Evolutionary conservation across 1,284 basidiomycete species (phyloP).

Genomic region (Cutaneotrichosporon mucoides): DNA sequence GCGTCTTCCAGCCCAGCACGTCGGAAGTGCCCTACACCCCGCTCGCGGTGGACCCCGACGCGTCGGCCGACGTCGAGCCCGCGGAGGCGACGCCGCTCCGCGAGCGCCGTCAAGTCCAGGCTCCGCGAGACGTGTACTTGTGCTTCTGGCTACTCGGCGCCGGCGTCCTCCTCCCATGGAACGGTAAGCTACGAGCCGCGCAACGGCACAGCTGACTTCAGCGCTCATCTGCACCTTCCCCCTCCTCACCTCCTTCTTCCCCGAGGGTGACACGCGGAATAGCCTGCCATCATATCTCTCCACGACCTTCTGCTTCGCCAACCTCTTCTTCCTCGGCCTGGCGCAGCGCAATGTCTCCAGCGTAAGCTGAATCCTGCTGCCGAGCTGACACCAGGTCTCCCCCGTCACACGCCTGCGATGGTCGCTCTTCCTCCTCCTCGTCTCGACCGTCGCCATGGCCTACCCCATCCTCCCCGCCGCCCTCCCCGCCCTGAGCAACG

Average conservation of each 20-base stretch:
- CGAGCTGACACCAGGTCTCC: conserved; percentile 26
- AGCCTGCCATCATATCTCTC: conserved; percentile 42
- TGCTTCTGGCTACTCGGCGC: conserved; percentile 48
- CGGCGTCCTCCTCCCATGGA: conserved; percentile 46
- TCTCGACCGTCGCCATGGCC: conserved; percentile 28
- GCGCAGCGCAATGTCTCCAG: conserved; percentile 41
- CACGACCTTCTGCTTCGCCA: conserved; percentile 45
- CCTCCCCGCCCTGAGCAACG: conserved; percentile 25
- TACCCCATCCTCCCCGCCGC: conserved; percentile 42
- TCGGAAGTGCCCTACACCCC: too few relatives aligned
- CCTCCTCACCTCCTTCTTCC: conserved; percentile 36
- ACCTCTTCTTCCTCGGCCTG: conserved; percentile 45
- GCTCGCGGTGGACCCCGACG: too few relatives aligned
- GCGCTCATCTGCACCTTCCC: conserved; percentile 49
- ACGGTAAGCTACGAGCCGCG: conserved; percentile 30
- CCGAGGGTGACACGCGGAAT: conserved; percentile 22
- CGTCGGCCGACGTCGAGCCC: too few relatives aligned
- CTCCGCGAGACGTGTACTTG: conserved; percentile 25
- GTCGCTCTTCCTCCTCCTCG: conserved; percentile 36
- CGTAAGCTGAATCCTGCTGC: conserved; percentile 21
- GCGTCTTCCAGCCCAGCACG: too few relatives aligned
- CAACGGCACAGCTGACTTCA: conserved; percentile 16
- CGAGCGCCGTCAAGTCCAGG: too few relatives aligned
- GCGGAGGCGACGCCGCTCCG: too few relatives aligned
- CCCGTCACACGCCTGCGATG: conserved; percentile 33